Percentiles rank a stretch among this genome's conserved stretches.
phyloP scores from a whole-genome alignment of 2,329 filamentous ascomycete genomes.

The Ophiocordyceps camponoti-leonardi region DNA sequence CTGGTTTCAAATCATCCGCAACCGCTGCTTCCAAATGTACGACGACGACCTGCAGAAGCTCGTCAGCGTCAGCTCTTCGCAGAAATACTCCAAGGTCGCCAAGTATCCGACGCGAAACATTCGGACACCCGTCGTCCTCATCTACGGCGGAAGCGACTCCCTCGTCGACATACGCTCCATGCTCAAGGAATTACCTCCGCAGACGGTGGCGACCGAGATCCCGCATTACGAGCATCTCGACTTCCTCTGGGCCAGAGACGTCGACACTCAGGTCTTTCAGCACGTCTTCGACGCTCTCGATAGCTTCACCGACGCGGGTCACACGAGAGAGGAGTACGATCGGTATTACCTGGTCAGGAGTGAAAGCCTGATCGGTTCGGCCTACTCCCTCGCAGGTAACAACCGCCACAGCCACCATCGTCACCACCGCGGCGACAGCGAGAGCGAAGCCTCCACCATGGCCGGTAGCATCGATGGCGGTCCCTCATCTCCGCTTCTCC shows the following conservation, averaged over 20 bases:
- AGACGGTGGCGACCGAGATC: slow-evolving; percentile 74
- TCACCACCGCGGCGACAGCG: slow-evolving; percentile 11
- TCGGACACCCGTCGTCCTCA: slow-evolving; percentile 80
- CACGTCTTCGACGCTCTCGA: slow-evolving; percentile 84
- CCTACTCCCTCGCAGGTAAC: slow-evolving; percentile 8
- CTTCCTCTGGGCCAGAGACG: slow-evolving; percentile 84
- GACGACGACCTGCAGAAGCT: slow-evolving; percentile 82
- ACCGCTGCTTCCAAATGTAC: slow-evolving; percentile 94
- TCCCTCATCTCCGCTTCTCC: slow-evolving; percentile 1
- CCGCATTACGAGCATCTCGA: slow-evolving; percentile 93
- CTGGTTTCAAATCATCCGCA: slow-evolving; percentile 98
- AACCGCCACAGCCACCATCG: slow-evolving; percentile 8
- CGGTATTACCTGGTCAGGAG: slow-evolving; percentile 35
- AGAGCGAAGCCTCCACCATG: slow-evolving; percentile 18
- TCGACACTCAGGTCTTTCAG: slow-evolving; percentile 69
- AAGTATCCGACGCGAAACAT: slow-evolving; percentile 96
- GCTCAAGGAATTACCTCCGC: slow-evolving; percentile 70
- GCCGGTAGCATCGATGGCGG: slow-evolving; percentile 3
- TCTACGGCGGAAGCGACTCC: slow-evolving; percentile 89
- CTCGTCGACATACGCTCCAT: slow-evolving; percentile 87
- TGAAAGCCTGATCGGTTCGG: slow-evolving; percentile 27
- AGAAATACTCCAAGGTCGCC: slow-evolving; percentile 88
- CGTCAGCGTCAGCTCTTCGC: slow-evolving; percentile 49
- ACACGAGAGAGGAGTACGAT: slow-evolving; percentile 43
- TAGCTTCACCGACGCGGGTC: slow-evolving; percentile 42